Evolutionary conservation across 2,329 filamentous ascomycete species (phyloP).

Genomic region (Epichloe brachyelytri): DNA sequence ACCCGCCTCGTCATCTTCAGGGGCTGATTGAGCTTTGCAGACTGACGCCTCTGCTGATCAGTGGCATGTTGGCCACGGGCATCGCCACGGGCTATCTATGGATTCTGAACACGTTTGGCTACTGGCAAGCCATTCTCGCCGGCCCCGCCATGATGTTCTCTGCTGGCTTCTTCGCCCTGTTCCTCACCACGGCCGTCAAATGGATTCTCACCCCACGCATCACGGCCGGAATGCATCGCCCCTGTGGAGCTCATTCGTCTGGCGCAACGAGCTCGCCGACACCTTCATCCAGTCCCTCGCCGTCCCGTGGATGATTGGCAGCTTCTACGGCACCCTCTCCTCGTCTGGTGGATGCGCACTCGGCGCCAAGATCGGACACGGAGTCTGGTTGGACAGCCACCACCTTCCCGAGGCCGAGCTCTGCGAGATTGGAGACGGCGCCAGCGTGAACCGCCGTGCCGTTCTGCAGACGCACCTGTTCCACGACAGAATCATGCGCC

Average conservation of each 20-base stretch:
- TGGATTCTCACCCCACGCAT: constrained; percentile 11
- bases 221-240: constrained; percentile 9
- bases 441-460: constrained; percentile 10
- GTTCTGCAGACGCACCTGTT: constrained; percentile 12
- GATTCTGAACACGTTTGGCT: constrained; percentile 6
- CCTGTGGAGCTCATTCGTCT: constrained; percentile 13
- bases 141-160: constrained; percentile 5
- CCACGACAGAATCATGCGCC: constrained; percentile 12
- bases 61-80: background rate
- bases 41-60: constrained; percentile 8
- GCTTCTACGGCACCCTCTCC: constrained; percentile 10
- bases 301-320: constrained; percentile 7
- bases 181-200: constrained; percentile 9
- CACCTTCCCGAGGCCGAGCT: constrained; percentile 11
- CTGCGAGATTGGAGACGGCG: constrained; percentile 8
- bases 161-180: constrained; percentile 1
- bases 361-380: constrained; percentile 11
- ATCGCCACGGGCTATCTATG: constrained; percentile 6
- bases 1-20: constrained; percentile 5
- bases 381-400: constrained; percentile 13
- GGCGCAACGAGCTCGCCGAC: constrained; percentile 39
- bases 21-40: constrained; percentile 9
- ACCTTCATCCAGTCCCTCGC: constrained; percentile 35
- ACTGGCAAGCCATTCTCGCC: constrained; percentile 7
- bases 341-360: constrained; percentile 9